These are phyloP conservation scores for Apiotrichum veenhuisii DNA, from an alignment of 1,284 basidiomycete species.

Conservation along the genomic window DNA sequence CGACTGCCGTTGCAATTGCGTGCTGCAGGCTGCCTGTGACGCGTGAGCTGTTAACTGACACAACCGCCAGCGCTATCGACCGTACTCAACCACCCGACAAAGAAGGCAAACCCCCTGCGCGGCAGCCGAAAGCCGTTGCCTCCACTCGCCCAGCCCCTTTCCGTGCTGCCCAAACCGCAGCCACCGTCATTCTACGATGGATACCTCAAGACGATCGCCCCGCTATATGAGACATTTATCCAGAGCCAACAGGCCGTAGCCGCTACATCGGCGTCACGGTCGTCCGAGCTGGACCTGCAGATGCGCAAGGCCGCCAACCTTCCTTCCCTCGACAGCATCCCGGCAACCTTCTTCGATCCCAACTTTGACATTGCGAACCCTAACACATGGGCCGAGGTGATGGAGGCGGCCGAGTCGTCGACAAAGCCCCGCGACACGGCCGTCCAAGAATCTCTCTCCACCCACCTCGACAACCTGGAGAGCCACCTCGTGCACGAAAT, in stretches of 20 bases:
- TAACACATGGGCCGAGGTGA: conserved; percentile 74
- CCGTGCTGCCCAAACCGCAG: conserved; percentile 60
- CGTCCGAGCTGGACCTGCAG: conserved; percentile 13
- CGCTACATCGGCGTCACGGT: conserved; percentile 8
- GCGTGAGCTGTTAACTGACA: too few species aligned
- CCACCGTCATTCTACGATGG: conserved; percentile 64
- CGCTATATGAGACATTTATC: conserved; percentile 64
- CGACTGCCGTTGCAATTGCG: not conserved
- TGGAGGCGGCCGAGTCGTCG: conserved; percentile 22
- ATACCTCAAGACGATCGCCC: conserved; percentile 67
- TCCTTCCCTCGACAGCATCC: conserved; percentile 69
- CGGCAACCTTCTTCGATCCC: conserved; percentile 71
- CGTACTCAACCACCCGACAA: conserved; percentile 79
- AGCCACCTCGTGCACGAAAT: conserved; percentile 93
- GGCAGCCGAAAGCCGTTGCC: conserved; percentile 71
- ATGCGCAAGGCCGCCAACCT: conserved; percentile 29
- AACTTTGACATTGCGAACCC: conserved; percentile 84
- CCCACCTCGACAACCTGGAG: conserved; percentile 91
- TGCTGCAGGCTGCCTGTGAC: too few species aligned
- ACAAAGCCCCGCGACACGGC: conserved; percentile 54
- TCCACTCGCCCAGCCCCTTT: conserved; percentile 59
- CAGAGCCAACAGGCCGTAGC: conserved; percentile 29
- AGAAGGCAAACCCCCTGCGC: conserved; percentile 76
- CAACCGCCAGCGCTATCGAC: conserved; percentile 60
- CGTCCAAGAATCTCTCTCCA: conserved; percentile 86